phyloP scores from a whole-genome alignment of 768 basidiomycete species.

The Leccinum obscurum region DNA sequence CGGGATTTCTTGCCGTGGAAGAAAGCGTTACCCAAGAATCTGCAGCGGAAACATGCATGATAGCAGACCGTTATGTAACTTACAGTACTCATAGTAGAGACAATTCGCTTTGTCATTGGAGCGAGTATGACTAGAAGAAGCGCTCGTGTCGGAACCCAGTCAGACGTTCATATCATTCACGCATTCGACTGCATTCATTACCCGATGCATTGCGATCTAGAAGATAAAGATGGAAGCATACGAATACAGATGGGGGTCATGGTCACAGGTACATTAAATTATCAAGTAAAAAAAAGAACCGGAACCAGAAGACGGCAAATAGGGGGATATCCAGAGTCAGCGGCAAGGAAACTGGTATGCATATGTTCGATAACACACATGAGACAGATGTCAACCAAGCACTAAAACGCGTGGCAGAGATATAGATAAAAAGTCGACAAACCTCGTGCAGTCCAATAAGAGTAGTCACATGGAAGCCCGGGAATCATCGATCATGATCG shows the following conservation, averaged over 20 bases:
- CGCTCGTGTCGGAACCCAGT: background rate
- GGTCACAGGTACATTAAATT: conserved; percentile 20
- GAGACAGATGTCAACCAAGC: conserved; percentile 3
- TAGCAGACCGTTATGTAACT: background rate
- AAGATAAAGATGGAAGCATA: conserved; percentile 3
- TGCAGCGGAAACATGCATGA: conserved; percentile 70
- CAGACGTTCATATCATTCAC: background rate
- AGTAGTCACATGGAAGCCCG: no score
- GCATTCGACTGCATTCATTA: background rate
- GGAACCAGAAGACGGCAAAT: background rate
- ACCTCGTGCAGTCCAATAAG: background rate
- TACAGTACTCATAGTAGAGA: conserved; percentile 1
- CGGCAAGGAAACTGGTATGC: conserved; percentile 7
- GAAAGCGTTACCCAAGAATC: conserved; percentile 74
- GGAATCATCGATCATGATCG: conserved; percentile 36
- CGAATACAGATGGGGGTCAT: conserved; percentile 20
- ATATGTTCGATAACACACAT: conserved; percentile 14
- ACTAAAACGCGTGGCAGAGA: background rate
- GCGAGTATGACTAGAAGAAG: background rate
- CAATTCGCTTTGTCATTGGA: background rate
- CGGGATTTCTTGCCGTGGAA: conserved; percentile 86
- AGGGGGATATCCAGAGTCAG: background rate
- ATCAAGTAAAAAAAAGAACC: conserved; percentile 6
- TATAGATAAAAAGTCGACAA: background rate
- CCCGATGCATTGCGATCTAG: conserved; percentile 10